Percentiles rank a stretch among this genome's conserved stretches.
Evolutionary conservation across 2,329 filamentous ascomycete genomes (phyloP).

Genomic region (Aureobasidium sp.): DNA sequence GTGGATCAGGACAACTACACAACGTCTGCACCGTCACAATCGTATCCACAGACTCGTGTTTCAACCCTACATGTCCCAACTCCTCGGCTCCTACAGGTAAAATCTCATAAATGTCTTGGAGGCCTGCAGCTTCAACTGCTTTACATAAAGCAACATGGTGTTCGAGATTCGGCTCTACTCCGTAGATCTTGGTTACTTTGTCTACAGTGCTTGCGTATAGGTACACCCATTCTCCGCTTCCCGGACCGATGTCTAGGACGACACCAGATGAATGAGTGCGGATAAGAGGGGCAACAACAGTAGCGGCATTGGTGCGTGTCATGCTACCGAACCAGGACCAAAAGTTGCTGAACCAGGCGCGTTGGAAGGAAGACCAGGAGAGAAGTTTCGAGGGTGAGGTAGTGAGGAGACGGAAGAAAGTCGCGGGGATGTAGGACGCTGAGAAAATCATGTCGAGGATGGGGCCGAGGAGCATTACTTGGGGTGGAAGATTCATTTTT

Average conservation of each 20-base stretch:
- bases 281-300: slow-evolving; percentile 60
- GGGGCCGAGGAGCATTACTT: slow-evolving; percentile 35
- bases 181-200: slow-evolving; percentile 57
- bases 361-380: slow-evolving; percentile 36
- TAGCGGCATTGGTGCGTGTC: slow-evolving; percentile 48
- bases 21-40: slow-evolving; percentile 69
- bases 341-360: slow-evolving; percentile 67
- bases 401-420: slow-evolving; percentile 48
- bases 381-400: slow-evolving; percentile 29
- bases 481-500: slow-evolving; percentile 11
- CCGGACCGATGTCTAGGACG: slow-evolving; percentile 70
- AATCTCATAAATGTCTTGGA: slow-evolving; percentile 66
- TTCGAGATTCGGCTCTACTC: slow-evolving; percentile 68
- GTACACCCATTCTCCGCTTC: slow-evolving; percentile 66
- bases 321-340: slow-evolving; percentile 63
- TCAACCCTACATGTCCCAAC: slow-evolving; percentile 52
- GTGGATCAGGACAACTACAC: slow-evolving; percentile 69
- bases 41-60: slow-evolving; percentile 60
- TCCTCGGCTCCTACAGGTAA: slow-evolving; percentile 70
- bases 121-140: slow-evolving; percentile 56
- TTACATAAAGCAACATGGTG: slow-evolving; percentile 56
- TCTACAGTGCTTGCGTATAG: slow-evolving; percentile 47
- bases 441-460: slow-evolving; percentile 57
- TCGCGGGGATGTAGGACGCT: slow-evolving; percentile 56
- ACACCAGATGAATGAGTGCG: slow-evolving; percentile 54